Evolutionary conservation across 257 asterid genomes (phyloP).

Genomic region (Nicotiana knightiana): DNA sequence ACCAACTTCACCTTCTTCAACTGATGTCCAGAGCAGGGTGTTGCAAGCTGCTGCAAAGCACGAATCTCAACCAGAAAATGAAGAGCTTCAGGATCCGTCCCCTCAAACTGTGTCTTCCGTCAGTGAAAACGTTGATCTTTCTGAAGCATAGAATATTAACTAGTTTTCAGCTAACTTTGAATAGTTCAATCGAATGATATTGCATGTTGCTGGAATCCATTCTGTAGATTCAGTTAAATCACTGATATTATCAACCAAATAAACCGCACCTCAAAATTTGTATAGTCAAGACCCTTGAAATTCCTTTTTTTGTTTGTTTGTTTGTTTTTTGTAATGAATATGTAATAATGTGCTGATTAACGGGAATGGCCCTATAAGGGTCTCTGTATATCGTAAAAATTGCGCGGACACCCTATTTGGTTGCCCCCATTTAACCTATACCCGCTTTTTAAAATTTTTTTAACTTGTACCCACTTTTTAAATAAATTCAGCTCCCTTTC

Average conservation of each 20-base stretch:
- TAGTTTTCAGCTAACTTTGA: not conserved
- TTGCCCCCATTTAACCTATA: too few species aligned
- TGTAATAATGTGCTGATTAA: not conserved
- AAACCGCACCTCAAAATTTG: not conserved
- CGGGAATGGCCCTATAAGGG: too few species aligned
- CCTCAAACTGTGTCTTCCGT: conserved; percentile 27
- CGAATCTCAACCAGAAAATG: conserved; percentile 64
- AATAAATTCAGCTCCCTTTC: too few species aligned
- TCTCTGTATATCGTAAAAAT: too few species aligned
- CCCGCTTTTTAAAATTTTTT: too few species aligned
- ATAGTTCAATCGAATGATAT: not conserved
- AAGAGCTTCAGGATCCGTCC: conserved; percentile 42
- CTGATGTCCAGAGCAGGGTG: conserved; percentile 79
- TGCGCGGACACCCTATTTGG: too few species aligned
- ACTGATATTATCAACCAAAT: not conserved
- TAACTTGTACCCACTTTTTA: too few species aligned
- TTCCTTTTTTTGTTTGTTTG: not conserved
- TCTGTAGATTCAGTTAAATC: not conserved
- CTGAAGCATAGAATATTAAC: conserved; percentile 51
- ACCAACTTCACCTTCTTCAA: conserved; percentile 82
- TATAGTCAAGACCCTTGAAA: not conserved
- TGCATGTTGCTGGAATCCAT: not conserved
- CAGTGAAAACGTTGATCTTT: conserved; percentile 47
- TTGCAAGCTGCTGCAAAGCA: conserved; percentile 96
- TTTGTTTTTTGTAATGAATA: not conserved